Conservation (phyloP, 257 asterid genomes). For the Capsicum baccatum region DNA sequence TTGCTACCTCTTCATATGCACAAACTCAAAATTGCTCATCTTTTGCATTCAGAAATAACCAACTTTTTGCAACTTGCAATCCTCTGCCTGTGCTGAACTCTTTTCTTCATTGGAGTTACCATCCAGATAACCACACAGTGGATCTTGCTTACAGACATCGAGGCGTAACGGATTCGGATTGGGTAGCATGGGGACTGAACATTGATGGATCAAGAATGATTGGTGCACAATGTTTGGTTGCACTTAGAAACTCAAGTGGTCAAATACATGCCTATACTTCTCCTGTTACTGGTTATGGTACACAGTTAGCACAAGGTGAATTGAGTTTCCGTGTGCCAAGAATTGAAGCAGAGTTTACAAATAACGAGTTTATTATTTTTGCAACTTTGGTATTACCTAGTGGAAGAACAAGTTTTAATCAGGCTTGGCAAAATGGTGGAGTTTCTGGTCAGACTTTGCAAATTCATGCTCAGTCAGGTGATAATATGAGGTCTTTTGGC, state of each 20-base stretch:
- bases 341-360: constrained; percentile 44
- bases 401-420: constrained; percentile 57
- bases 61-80: constrained; percentile 40
- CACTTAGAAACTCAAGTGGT: constrained; percentile 47
- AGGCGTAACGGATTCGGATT: constrained; percentile 42
- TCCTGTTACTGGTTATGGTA: constrained; percentile 26
- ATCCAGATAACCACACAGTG: constrained; percentile 48
- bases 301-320: constrained; percentile 36
- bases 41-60: constrained; percentile 41
- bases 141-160: constrained; percentile 73
- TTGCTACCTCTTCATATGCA: constrained; percentile 28
- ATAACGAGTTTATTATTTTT: constrained; percentile 52
- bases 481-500: constrained; percentile 43
- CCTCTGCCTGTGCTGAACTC: constrained; percentile 59
- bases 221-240: constrained; percentile 70
- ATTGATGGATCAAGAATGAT: constrained; percentile 45
- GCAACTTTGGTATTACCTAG: constrained; percentile 65
- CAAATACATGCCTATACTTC: constrained; percentile 51
- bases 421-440: constrained; percentile 74
- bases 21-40: constrained; percentile 44
- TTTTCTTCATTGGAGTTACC: constrained; percentile 72
- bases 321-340: constrained; percentile 66
- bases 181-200: constrained; percentile 78
- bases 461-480: constrained; percentile 32
- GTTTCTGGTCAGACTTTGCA: constrained; percentile 42